Conservation (phyloP, 805 yeast genomes). For the Priceomyces fermenticarens region DNA sequence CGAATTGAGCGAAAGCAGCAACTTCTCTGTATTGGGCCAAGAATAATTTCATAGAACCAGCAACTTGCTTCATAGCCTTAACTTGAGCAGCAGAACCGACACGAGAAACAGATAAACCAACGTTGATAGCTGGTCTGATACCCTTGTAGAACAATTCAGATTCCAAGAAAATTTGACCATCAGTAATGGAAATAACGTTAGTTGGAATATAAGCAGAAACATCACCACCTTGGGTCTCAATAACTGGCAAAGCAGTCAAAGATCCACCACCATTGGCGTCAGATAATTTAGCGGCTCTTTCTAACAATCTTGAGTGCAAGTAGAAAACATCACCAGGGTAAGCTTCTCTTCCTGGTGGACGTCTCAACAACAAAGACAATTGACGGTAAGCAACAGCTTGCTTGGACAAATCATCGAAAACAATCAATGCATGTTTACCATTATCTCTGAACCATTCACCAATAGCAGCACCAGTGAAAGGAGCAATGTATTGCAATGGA, state of each 20-base stretch:
- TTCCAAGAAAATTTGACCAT: conserved; percentile 98
- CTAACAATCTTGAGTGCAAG: conserved; percentile 91
- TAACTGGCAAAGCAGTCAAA: conserved; percentile 92
- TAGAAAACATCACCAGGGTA: conserved; percentile 97
- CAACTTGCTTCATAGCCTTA: conserved; percentile 99
- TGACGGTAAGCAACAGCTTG: conserved; percentile 99
- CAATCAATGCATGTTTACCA: conserved; percentile 94
- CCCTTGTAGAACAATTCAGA: conserved; percentile 99
- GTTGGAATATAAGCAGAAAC: conserved; percentile 97
- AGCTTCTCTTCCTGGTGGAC: conserved; percentile 97
- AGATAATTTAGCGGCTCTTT: conserved; percentile 97
- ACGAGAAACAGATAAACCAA: conserved; percentile 99
- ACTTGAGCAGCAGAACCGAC: conserved; percentile 99
- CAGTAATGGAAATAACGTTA: conserved; percentile 95
- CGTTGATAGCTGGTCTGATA: conserved; percentile 99
- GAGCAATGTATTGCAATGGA: conserved; percentile 99
- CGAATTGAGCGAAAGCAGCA: conserved; percentile 99
- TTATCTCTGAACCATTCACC: conserved; percentile 99
- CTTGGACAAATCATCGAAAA: conserved; percentile 97
- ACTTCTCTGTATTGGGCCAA: conserved; percentile 99
- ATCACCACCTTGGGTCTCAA: conserved; percentile 99
- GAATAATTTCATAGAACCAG: conserved; percentile 99
- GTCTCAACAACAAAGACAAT: conserved; percentile 93
- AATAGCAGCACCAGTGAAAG: conserved; percentile 99
- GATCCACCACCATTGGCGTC: conserved; percentile 89